These are phyloP conservation scores for Halophytophthora batemanensis DNA, from an alignment of 352 stramenopile species.

Conservation along the genomic window DNA sequence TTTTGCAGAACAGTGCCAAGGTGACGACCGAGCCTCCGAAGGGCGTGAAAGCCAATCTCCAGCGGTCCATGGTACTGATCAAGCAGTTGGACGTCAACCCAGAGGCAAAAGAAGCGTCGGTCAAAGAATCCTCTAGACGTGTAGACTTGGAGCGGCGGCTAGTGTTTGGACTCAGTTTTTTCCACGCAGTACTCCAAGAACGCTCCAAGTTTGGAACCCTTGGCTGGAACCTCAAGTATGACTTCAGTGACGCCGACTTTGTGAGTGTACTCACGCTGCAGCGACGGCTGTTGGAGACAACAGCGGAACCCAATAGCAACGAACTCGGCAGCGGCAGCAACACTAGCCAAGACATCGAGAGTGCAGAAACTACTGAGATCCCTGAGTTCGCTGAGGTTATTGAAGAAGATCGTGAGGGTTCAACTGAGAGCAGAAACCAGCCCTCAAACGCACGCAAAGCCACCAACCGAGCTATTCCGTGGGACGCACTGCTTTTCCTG, in stretches of 20 bases:
- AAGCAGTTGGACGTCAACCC: constrained; percentile 1
- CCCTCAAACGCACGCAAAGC: not conserved
- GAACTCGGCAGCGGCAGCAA: not conserved
- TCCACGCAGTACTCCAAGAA: constrained; percentile 76
- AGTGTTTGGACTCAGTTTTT: constrained; percentile 73
- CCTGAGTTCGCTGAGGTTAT: constrained; percentile 1
- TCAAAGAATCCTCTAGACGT: constrained; percentile 4
- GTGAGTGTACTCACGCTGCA: constrained; percentile 65
- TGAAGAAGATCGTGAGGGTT: not conserved
- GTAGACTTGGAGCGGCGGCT: constrained; percentile 45
- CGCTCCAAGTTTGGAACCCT: constrained; percentile 70
- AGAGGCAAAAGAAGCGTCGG: not conserved
- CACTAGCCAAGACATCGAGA: not conserved
- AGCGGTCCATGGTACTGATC: constrained; percentile 58
- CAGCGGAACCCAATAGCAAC: constrained; percentile 8
- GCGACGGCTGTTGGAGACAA: constrained; percentile 34
- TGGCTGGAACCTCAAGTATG: constrained; percentile 76
- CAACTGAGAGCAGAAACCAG: not conserved
- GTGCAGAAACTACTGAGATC: not conserved
- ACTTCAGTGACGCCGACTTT: constrained; percentile 80
- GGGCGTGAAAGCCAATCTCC: constrained; percentile 71
- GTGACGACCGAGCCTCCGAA: constrained; percentile 75
- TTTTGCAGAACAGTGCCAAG: constrained; percentile 77
- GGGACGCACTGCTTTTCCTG: constrained; percentile 77
- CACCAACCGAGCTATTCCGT: constrained; percentile 36